Evolutionary conservation across 495 filamentous ascomycete species (phyloP).

Genomic region (Aspergillus bertholletiae): DNA sequence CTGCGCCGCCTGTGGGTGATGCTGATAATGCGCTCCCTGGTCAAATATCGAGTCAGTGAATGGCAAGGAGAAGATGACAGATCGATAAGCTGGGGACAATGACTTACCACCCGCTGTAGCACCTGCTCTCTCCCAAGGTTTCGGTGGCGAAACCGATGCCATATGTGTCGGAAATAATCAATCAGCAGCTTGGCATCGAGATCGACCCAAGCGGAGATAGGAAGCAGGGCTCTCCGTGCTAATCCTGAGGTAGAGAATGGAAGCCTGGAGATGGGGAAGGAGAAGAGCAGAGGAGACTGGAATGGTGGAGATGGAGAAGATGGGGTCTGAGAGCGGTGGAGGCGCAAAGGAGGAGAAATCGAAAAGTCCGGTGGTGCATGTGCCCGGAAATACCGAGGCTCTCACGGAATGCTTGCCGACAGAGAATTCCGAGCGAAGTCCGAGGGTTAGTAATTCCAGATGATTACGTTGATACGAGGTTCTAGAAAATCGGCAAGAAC

Average conservation of each 20-base stretch:
- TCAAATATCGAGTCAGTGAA: conserved; percentile 2
- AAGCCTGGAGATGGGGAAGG: conserved; percentile 7
- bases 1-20: conserved; percentile 31
- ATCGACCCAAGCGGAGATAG: conserved; percentile 5
- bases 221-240: neutral
- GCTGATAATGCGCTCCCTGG: conserved; percentile 38
- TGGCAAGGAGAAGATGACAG: neutral
- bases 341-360: conserved; percentile 8
- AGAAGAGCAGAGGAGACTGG: conserved; percentile 1
- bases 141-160: conserved; percentile 77
- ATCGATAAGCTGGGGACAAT: conserved; percentile 1
- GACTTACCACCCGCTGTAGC: conserved; percentile 51
- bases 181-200: conserved; percentile 34
- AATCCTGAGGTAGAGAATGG: neutral
- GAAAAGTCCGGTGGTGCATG: neutral
- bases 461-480: neutral
- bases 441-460: neutral
- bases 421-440: neutral
- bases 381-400: conserved; percentile 7
- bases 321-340: neutral
- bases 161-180: conserved; percentile 25
- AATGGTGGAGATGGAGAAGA: conserved; percentile 11
- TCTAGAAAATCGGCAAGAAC: too few species aligned
- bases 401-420: conserved; percentile 5
- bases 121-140: conserved; percentile 89